Evolutionary conservation across 1,284 basidiomycete genomes (phyloP), one percentile per base, ranked within the genome.

Genomic region (Tilletia setariae): DNA sequence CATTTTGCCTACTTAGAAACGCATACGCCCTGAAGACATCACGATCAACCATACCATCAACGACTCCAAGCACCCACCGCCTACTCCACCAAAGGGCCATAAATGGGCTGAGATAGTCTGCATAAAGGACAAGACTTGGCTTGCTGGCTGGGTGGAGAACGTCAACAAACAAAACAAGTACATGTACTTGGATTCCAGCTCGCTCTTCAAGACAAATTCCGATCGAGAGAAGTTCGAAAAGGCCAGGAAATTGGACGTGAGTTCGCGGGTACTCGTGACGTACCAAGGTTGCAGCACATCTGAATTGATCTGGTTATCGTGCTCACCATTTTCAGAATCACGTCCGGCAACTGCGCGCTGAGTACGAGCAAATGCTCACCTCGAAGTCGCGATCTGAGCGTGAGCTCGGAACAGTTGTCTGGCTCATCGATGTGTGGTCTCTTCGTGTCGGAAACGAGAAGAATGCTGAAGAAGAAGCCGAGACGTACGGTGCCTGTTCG

Each of bases 381-480:
- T 80, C 78, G 40, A 82, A 81, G 68, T 68, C 73, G 19, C 72
- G 76, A 9, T 56, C 75, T 64, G 79, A 81, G 53, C 76, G 79
- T 19, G 78, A 80, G 73, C 74, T 82, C 30, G 80, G 79, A n/a
- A 82, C 80, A 28, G 77, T 81, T 23, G 74, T 82, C 25, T 82
- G 79, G 79, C 72, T 82, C 47, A 82, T 82, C 67, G 80, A 82
- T 68, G 79, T 81, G 71, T 82, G 80, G 68, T 79, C 78, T 11
- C 71, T 82, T 16, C 80, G 80, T 76, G 80, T 79, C 28, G 80
- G 80, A 44, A 82, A 82, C 69, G 80, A 82, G 70, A 82, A 82
- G 66, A 82, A 82, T 63, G 80, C 79, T 21, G 80, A 82, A 32
- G 80, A 82, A 61, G 80, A 82, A 67, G 80, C 80, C 2, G 80